These are phyloP conservation scores for Solidago caesia DNA, from an alignment of 129 eudicot species.

Conservation along the genomic window DNA sequence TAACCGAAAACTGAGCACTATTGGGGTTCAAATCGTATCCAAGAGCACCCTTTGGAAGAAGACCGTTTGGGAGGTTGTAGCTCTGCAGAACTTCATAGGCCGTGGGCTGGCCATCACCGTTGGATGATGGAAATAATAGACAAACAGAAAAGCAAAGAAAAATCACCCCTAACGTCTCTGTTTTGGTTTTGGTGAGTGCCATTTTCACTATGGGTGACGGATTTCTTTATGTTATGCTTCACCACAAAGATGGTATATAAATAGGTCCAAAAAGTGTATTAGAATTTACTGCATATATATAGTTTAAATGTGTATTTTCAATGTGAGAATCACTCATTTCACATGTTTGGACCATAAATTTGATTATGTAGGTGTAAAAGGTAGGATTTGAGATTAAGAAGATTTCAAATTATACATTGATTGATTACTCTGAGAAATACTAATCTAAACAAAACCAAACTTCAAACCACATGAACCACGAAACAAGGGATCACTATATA, in stretches of 20 bases:
- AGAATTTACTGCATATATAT: background rate
- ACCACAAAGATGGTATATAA: background rate
- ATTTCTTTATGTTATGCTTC: background rate
- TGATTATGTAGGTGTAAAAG: too few relatives aligned
- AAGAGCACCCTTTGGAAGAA: conserved; percentile 46
- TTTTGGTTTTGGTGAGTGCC: background rate
- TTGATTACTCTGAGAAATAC: too few relatives aligned
- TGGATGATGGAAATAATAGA: background rate
- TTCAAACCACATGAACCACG: too few relatives aligned
- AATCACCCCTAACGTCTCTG: background rate
- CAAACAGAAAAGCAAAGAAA: conserved; percentile 5
- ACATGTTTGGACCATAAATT: background rate
- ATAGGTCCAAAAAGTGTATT: background rate
- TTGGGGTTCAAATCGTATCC: conserved; percentile 41
- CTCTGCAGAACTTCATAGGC: conserved; percentile 32
- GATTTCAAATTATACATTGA: too few relatives aligned
- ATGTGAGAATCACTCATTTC: background rate
- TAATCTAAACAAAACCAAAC: too few relatives aligned
- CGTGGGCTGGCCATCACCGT: conserved; percentile 1
- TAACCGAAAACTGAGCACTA: conserved; percentile 36
- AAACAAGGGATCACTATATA: too few relatives aligned
- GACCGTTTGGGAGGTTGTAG: conserved; percentile 43
- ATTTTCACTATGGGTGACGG: background rate
- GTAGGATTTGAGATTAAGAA: too few relatives aligned
- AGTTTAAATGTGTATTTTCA: background rate